Conservation (phyloP, 192 early-diverging fungal species). For the Coemansia sp. region DNA sequence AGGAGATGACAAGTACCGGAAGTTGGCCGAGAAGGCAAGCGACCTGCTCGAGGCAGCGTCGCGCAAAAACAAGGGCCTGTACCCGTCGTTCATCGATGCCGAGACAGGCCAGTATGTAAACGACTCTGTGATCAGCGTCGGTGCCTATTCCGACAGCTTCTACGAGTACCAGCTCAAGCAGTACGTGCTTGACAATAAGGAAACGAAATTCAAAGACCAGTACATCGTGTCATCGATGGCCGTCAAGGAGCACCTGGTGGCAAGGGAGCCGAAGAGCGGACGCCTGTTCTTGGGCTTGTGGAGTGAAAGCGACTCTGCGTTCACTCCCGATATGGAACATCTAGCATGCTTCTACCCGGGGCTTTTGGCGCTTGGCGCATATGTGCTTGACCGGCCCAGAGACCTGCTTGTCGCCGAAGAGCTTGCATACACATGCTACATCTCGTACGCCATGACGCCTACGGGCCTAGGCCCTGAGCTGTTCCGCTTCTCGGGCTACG, state of each 20-base stretch:
- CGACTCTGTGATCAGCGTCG: constrained; percentile 63
- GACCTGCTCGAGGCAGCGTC: constrained; percentile 48
- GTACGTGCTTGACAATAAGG: constrained; percentile 66
- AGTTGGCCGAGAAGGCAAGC: constrained; percentile 63
- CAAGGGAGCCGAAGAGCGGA: constrained; percentile 6
- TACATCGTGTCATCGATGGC: constrained; percentile 65
- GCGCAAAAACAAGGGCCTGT: constrained; percentile 63
- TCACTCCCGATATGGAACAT: constrained; percentile 83
- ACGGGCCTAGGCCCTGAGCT: constrained; percentile 83
- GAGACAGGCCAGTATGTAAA: constrained; percentile 18
- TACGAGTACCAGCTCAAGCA: constrained; percentile 96
- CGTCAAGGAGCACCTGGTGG: constrained; percentile 55
- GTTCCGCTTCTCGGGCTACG: constrained; percentile 58
- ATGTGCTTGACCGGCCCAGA: constrained; percentile 53
- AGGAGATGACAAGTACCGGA: constrained; percentile 71
- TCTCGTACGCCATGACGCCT: constrained; percentile 73
- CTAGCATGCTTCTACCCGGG: constrained; percentile 91
- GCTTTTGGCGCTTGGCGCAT: constrained; percentile 70
- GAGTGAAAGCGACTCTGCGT: background rate
- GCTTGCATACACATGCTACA: constrained; percentile 70
- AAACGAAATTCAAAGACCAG: constrained; percentile 63
- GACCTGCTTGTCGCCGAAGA: constrained; percentile 77
- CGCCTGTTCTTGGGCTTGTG: constrained; percentile 22
- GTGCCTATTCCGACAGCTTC: constrained; percentile 84
- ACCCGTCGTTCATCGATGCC: constrained; percentile 63